Evolutionary conservation across 108 stramenopile species (phyloP).

Genomic region (Conticribra guillardii): DNA sequence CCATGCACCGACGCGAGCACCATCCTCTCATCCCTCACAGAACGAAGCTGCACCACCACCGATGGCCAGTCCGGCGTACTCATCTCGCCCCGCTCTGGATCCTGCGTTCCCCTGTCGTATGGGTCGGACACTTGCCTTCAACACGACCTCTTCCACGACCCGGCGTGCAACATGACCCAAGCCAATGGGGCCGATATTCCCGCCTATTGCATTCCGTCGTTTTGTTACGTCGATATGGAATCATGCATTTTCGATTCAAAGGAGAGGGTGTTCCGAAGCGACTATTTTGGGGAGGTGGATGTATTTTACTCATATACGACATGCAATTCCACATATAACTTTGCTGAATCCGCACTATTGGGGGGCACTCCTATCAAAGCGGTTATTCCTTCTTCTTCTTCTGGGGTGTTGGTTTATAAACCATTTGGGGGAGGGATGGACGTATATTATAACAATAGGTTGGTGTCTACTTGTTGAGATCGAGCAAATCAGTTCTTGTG

Average conservation of each 20-base stretch:
- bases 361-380: not conserved
- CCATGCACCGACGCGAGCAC: not conserved
- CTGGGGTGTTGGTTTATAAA: too few species aligned
- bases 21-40: not conserved
- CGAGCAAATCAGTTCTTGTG: too few species aligned
- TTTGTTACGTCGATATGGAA: not conserved
- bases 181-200: not conserved
- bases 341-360: too few species aligned
- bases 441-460: too few species aligned
- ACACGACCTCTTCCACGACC: conserved; percentile 1
- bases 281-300: too few species aligned
- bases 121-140: not conserved
- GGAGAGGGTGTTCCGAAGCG: too few species aligned
- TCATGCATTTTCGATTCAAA: not conserved
- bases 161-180: not conserved
- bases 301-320: not conserved
- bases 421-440: too few species aligned
- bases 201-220: not conserved
- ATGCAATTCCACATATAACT: not conserved
- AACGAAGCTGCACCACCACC: not conserved
- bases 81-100: not conserved
- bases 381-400: not conserved
- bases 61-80: not conserved
- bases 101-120: not conserved
- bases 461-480: too few species aligned